phyloP scores from a whole-genome alignment of 202 grass and related monocot genomes.

The Bolboschoenoplectus hybrid region DNA sequence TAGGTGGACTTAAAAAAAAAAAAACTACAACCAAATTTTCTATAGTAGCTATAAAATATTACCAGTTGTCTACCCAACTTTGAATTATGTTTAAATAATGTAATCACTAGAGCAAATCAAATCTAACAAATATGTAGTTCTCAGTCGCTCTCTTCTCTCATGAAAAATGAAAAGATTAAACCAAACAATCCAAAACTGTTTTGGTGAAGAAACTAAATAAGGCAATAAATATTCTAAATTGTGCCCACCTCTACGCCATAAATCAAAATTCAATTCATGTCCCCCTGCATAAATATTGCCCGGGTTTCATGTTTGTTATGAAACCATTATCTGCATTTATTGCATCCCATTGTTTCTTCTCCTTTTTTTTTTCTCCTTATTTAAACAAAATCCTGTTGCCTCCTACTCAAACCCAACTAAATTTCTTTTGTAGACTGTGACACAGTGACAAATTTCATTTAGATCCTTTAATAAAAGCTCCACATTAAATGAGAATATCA shows the following conservation, averaged over 20 bases:
- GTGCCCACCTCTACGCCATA: slow-evolving; percentile 24
- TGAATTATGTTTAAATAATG: neutral
- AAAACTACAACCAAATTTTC: neutral
- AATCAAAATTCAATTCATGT: slow-evolving; percentile 25
- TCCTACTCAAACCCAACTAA: neutral
- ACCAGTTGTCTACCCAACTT: neutral
- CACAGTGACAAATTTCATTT: slow-evolving; percentile 14
- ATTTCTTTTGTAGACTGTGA: slow-evolving; percentile 18
- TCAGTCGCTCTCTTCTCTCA: neutral
- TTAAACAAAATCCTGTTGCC: neutral
- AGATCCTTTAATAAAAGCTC: slow-evolving; percentile 23
- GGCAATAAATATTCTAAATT: slow-evolving; percentile 24
- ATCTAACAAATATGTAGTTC: neutral
- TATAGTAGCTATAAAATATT: neutral
- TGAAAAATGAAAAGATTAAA: slow-evolving; percentile 22
- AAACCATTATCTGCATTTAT: slow-evolving; percentile 21
- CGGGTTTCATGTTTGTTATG: slow-evolving; percentile 25
- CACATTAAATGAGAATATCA: slow-evolving; percentile 33
- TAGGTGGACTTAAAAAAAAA: neutral
- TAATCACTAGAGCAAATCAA: neutral
- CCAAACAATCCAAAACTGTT: neutral
- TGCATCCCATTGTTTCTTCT: neutral
- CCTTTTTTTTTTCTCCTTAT: neutral
- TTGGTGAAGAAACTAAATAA: slow-evolving; percentile 30
- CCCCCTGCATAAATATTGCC: slow-evolving; percentile 17